Percentiles rank a stretch among this genome's conserved stretches.
Evolutionary conservation across 2,329 filamentous ascomycete species (phyloP).

Genomic region (Emericellopsis atlantica): DNA sequence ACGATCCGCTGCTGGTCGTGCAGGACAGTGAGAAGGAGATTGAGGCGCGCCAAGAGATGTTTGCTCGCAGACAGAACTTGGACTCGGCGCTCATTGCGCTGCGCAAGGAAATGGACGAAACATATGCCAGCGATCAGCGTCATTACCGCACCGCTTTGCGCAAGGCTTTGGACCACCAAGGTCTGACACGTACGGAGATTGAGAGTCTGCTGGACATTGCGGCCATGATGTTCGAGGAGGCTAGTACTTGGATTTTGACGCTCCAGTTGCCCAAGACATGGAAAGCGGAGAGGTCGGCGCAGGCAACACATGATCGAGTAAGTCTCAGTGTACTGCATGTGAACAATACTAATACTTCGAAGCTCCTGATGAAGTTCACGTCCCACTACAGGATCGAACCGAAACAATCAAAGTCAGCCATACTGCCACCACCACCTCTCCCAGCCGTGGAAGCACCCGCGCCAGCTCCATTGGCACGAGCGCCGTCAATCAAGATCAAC

Average conservation of each 20-base stretch:
- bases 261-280: slow-evolving; percentile 27
- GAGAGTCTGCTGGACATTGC: slow-evolving; percentile 29
- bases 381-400: slow-evolving; percentile 23
- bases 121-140: slow-evolving; percentile 21
- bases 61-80: slow-evolving; percentile 51
- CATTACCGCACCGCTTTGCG: slow-evolving; percentile 28
- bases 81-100: slow-evolving; percentile 37
- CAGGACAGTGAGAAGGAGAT: slow-evolving; percentile 33
- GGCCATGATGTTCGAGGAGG: slow-evolving; percentile 32
- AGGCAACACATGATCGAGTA: slow-evolving; percentile 22
- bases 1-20: slow-evolving; percentile 24
- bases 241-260: slow-evolving; percentile 26
- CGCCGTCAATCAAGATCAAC: slow-evolving; percentile 25
- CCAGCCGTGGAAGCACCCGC: not conserved
- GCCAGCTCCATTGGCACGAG: slow-evolving; percentile 13
- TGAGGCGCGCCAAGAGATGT: slow-evolving; percentile 48
- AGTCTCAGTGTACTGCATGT: slow-evolving; percentile 5
- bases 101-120: slow-evolving; percentile 29
- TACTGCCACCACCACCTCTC: slow-evolving; percentile 6
- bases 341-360: slow-evolving; percentile 8
- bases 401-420: slow-evolving; percentile 11
- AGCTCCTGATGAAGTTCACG: slow-evolving; percentile 25
- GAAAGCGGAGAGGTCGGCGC: slow-evolving; percentile 21
- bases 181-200: slow-evolving; percentile 25
- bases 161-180: slow-evolving; percentile 25